Percentiles rank a stretch among this genome's conserved stretches.
Evolutionary conservation across 768 basidiomycete genomes (phyloP).

Genomic region (Termitomyces bulborhizus): DNA sequence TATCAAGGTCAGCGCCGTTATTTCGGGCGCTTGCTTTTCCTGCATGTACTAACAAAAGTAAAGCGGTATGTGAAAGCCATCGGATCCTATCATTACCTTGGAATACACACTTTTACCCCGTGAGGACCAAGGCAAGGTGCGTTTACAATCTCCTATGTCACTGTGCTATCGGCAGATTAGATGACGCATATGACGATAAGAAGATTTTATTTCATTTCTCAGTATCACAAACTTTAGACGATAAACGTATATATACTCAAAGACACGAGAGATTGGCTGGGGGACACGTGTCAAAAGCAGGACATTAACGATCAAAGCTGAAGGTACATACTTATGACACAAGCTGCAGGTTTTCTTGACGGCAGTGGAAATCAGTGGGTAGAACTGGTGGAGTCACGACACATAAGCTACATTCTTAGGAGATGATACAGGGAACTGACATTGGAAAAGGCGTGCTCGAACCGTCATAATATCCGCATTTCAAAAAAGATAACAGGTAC

Average conservation of each 20-base stretch:
- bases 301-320: background rate
- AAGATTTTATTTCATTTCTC: background rate
- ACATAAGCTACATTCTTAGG: slow-evolving; percentile 3
- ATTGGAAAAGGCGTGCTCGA: background rate
- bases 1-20: too few species aligned
- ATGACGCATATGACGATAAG: too few species aligned
- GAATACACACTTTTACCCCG: too few species aligned
- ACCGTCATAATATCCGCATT: background rate
- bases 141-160: too few species aligned
- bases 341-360: slow-evolving; percentile 40
- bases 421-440: slow-evolving; percentile 1
- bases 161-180: too few species aligned
- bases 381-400: slow-evolving; percentile 1
- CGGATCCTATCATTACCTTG: too few species aligned
- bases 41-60: too few species aligned
- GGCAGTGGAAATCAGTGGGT: slow-evolving; percentile 8
- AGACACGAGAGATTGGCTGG: background rate
- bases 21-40: too few species aligned
- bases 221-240: background rate
- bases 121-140: too few species aligned
- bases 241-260: background rate
- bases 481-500: slow-evolving; percentile 5
- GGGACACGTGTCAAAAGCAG: background rate
- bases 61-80: too few species aligned
- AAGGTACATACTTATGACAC: slow-evolving; percentile 15